Conservation (phyloP, 1,284 basidiomycete genomes). For the Trichosporon sp. region DNA sequence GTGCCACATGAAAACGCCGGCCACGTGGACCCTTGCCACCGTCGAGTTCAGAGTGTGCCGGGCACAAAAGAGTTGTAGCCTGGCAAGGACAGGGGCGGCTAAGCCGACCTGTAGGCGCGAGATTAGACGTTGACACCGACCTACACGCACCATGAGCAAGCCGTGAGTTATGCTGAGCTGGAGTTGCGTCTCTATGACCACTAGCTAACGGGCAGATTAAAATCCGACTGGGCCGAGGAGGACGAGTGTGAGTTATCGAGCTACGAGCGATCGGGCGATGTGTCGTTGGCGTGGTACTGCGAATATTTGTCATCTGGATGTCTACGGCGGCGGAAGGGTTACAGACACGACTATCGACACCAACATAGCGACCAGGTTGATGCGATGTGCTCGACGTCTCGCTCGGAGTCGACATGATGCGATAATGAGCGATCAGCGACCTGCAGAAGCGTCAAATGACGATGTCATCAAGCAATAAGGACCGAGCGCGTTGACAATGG, state of each 20-base stretch:
- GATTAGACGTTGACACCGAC: not conserved
- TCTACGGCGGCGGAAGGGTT: not conserved
- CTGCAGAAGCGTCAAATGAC: not conserved
- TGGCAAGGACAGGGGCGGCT: not conserved
- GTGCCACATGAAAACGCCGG: constrained; percentile 2
- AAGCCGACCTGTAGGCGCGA: not conserved
- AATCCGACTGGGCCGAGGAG: constrained; percentile 22
- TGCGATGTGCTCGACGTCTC: not conserved
- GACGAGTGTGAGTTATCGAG: constrained; percentile 15
- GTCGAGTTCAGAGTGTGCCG: not conserved
- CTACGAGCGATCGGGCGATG: not conserved
- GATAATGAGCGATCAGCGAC: not conserved
- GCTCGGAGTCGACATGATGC: not conserved
- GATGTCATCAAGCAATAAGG: not conserved
- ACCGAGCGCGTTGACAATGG: not conserved
- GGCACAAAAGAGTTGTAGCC: not conserved
- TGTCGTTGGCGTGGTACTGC: not conserved
- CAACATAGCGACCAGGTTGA: not conserved
- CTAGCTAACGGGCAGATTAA: constrained; percentile 11
- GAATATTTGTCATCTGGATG: not conserved
- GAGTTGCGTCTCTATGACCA: too few species aligned
- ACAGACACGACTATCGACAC: too few species aligned
- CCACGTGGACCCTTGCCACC: constrained; percentile 1
- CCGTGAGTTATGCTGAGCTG: not conserved
- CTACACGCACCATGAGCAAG: constrained; percentile 1